Evolutionary conservation across 148 eudicot genomes (phyloP), one percentile per base, ranked within the genome.

Genomic region (Chenopodium album): DNA sequence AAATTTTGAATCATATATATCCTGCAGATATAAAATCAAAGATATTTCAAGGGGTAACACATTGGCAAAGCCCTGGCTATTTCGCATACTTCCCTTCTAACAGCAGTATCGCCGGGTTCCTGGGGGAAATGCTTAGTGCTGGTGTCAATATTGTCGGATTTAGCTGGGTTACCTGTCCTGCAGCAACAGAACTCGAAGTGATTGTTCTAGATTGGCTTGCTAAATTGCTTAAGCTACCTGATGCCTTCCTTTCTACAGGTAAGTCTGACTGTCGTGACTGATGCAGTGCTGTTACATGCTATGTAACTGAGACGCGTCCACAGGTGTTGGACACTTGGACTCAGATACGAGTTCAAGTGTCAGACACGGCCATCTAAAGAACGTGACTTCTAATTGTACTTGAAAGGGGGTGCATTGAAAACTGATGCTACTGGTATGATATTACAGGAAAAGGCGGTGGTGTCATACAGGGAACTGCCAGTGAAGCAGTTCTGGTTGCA

Each of bases 121-220:
- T 96, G 17, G 99, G 99, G 47, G 99, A 96, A 89, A 96, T 94
- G 93, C 91, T 94, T 32, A 94, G 97, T 89, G 99, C 95, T 66
- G 99, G 91, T 44, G 85, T 96, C 76, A 94, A 91, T 88, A 92
- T 96, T 85, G 98, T 94, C 72, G 99, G 99, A 9, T 96, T 96
- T 79, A 96, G 95, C 84, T 96, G 99, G 99, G 84, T 94, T 79
- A 90, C 93, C 76, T 96, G 97, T 85, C 99, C 99, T 28, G 99
- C 98, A 75, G 99, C 99, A 47, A 96, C 99, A 16, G 99, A 96
- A 85, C 94, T 96, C 19, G 99, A 96, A 86, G 91, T 90, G 80
- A 94, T 94, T 76, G 95, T 96, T 85, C 83, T 96, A 60, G 99
- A 96, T 83, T 96, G 98, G 99, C 99, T 96, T 71, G 97, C 93